Evolutionary conservation across 192 early-diverging fungal species (phyloP), one percentile per base, ranked within the genome.

Genomic region (Entomortierella parvispora): DNA sequence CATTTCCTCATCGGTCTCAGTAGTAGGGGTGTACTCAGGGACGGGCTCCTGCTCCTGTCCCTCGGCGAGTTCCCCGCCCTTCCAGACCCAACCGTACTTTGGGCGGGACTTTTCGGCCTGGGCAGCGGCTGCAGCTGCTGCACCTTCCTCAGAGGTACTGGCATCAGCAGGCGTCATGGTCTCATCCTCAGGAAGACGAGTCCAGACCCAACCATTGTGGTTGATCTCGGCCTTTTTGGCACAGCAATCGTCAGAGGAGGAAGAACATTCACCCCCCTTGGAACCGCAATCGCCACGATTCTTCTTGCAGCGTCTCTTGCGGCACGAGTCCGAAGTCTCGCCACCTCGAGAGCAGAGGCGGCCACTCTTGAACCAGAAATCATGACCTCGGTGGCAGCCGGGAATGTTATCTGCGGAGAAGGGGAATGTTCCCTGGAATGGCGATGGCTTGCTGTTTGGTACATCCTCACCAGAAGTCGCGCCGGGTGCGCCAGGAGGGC

Each of bases 51-150:
- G 54, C 28, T 62, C 58, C 55, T 77, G 59, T 12, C 28, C 47
- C 44, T 50, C 32, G 14, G 58, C 51, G 9, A 10, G 17, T 17
- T 57, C 52, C 5, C 26, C 48, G 18, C 74, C 61, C 11, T 49
- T 68, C 74, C 74, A 77, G 44, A 77, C 74, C 74, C 74, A 77
- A 31, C 74, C 74, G 51, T 57, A 77, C 31, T 68, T 77, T 58
- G 59, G 65, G 28, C 60, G 65, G n/a, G 55, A 20, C 10, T 58
- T 45, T 15, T 8, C 46, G 25, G 25, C 67, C 10, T n/a, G n/a
- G n/a, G n/a, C n/a, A n/a, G n/a, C n/a, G n/a, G n/a, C 37, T 5
- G 37, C 37, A 40, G 37, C 37, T 9, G 37, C 37, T 5, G 37
- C 37, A 40, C 7, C 37, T 40, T 40, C 37, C 12, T 40, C 37